A percentile compares a stretch with the other conserved stretches of the same genome.
Evolutionary conservation across 257 asterid species (phyloP).

Genomic region (Solanum gandarillasii): DNA sequence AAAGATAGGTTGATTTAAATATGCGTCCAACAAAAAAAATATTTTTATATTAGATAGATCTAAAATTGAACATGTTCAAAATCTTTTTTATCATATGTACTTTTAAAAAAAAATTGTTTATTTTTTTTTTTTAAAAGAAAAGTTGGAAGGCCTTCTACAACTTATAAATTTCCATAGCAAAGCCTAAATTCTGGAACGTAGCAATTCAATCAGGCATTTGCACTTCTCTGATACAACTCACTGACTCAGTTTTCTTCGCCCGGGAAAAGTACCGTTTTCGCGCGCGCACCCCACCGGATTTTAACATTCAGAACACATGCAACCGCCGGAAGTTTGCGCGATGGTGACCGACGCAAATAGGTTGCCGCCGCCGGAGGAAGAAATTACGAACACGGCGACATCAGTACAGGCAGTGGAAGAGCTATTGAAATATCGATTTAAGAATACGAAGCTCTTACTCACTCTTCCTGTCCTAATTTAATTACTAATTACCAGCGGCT

Average conservation of each 20-base stretch:
- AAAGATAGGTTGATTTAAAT: no score
- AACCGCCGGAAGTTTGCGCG: neutral
- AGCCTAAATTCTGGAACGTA: neutral
- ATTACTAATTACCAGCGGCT: slow-evolving; percentile 56
- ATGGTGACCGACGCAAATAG: neutral
- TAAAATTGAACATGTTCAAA: no score
- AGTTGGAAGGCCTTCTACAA: no score
- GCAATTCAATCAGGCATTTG: neutral
- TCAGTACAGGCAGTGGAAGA: slow-evolving; percentile 42
- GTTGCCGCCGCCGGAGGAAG: neutral
- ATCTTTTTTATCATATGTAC: no score
- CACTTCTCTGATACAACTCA: neutral
- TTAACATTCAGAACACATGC: neutral
- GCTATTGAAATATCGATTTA: slow-evolving; percentile 32
- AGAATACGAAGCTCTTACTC: slow-evolving; percentile 55
- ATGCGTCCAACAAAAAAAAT: no score
- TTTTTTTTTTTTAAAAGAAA: no score
- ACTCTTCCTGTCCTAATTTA: slow-evolving; percentile 49
- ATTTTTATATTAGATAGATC: no score
- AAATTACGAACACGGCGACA: slow-evolving; percentile 19
- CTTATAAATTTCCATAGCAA: no score
- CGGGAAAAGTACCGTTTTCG: neutral
- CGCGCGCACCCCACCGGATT: neutral
- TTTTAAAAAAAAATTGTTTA: no score
- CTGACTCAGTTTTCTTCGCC: neutral